These are phyloP conservation scores for Phaeosphaeria sp. DNA, from an alignment of 2,329 filamentous ascomycete species.

Conservation along the genomic window DNA sequence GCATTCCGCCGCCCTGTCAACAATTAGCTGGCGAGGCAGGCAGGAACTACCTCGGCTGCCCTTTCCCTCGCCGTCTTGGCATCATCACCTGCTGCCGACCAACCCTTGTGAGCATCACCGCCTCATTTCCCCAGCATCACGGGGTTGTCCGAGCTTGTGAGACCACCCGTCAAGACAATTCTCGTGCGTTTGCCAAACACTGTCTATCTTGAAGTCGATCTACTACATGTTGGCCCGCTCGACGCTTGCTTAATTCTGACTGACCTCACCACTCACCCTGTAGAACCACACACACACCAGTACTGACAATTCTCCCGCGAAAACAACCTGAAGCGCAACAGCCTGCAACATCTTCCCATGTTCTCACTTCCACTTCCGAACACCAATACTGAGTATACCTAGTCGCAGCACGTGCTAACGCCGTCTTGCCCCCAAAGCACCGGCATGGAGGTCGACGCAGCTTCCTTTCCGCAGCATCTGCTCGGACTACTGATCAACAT, in stretches of 20 bases:
- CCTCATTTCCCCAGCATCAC: conserved; percentile 4
- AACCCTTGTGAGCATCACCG: conserved; percentile 2
- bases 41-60: conserved; percentile 21
- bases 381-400: background rate
- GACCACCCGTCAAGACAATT: background rate
- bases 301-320: too few species aligned
- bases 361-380: background rate
- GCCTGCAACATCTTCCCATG: background rate
- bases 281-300: too few species aligned
- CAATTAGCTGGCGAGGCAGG: conserved; percentile 7
- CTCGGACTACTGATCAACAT: conserved; percentile 65
- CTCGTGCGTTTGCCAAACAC: conserved; percentile 14
- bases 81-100: conserved; percentile 9
- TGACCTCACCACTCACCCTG: conserved; percentile 24
- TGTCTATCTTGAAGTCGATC: conserved; percentile 6
- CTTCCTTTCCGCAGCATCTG: conserved; percentile 58
- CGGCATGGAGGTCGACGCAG: conserved; percentile 64
- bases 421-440: background rate
- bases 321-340: too few species aligned
- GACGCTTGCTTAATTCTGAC: conserved; percentile 21
- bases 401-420: background rate
- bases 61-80: conserved; percentile 22
- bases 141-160: conserved; percentile 1
- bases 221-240: conserved; percentile 6
- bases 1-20: conserved; percentile 24